Conservation (phyloP, 2,329 filamentous ascomycete genomes). For the Neurospora sp. region DNA sequence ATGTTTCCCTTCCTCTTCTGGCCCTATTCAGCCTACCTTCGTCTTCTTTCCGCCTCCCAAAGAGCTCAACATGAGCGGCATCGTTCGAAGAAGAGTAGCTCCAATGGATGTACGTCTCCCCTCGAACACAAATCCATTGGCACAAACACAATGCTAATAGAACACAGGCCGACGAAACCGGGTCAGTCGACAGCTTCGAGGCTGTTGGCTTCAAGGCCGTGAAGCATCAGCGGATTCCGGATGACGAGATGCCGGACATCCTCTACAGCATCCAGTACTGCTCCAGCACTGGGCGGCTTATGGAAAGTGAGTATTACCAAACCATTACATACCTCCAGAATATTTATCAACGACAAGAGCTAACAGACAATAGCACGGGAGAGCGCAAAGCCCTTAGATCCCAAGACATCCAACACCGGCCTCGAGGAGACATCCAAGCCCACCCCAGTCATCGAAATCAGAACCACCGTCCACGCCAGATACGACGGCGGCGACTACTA, state of each 20-base stretch:
- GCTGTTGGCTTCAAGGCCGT: slow-evolving; percentile 1
- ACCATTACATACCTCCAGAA: background rate
- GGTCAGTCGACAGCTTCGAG: slow-evolving; percentile 7
- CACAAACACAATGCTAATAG: background rate
- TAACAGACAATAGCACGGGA: slow-evolving; percentile 8
- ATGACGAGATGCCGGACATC: slow-evolving; percentile 8
- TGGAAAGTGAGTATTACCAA: slow-evolving; percentile 6
- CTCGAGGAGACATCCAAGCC: background rate
- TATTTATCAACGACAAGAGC: background rate
- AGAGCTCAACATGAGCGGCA: background rate
- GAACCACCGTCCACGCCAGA: background rate
- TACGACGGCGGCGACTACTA: slow-evolving; percentile 9
- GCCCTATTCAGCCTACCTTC: background rate
- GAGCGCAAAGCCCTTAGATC: slow-evolving; percentile 8
- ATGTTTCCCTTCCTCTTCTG: background rate
- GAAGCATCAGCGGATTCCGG: background rate
- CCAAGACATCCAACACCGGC: background rate
- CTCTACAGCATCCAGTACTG: slow-evolving; percentile 7
- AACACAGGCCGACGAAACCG: background rate
- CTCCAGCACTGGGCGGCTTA: slow-evolving; percentile 1
- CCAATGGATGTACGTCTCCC: background rate
- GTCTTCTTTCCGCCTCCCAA: background rate
- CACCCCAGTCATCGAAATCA: slow-evolving; percentile 11
- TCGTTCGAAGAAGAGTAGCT: background rate
- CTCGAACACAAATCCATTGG: background rate